Percentiles rank a stretch among this genome's conserved stretches.
phyloP scores from a whole-genome alignment of 441 rosid species.

The Manihot esculenta region DNA sequence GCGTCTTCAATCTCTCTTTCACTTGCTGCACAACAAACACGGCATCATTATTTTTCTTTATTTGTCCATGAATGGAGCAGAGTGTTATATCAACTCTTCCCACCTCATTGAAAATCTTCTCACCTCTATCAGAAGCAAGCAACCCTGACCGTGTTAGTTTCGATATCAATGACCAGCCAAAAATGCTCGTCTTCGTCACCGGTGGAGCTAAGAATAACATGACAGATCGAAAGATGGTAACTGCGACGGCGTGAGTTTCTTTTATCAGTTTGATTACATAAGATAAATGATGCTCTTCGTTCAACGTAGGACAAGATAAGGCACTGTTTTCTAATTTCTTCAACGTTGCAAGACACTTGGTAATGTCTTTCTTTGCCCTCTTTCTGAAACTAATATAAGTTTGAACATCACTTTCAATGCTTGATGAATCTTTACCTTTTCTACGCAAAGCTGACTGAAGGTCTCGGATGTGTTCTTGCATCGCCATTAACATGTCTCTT shows the following conservation, averaged over 20 bases:
- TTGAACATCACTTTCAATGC: slow-evolving; percentile 39
- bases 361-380: slow-evolving; percentile 45
- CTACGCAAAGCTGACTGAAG: slow-evolving; percentile 63
- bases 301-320: neutral
- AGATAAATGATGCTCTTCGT: slow-evolving; percentile 24
- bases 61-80: slow-evolving; percentile 28
- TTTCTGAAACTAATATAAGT: slow-evolving; percentile 49
- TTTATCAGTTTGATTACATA: slow-evolving; percentile 33
- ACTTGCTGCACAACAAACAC: slow-evolving; percentile 34
- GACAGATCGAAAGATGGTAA: slow-evolving; percentile 43
- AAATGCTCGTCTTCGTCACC: slow-evolving; percentile 16
- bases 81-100: slow-evolving; percentile 50
- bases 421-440: slow-evolving; percentile 35
- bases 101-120: slow-evolving; percentile 46
- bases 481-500: slow-evolving; percentile 47
- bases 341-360: slow-evolving; percentile 35
- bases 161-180: slow-evolving; percentile 52
- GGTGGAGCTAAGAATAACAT: slow-evolving; percentile 45
- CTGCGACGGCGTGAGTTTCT: slow-evolving; percentile 41
- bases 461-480: slow-evolving; percentile 48
- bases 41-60: slow-evolving; percentile 15
- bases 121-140: slow-evolving; percentile 23
- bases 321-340: slow-evolving; percentile 30
- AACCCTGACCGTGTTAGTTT: slow-evolving; percentile 41
- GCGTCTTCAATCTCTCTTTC: slow-evolving; percentile 39